A percentile compares a stretch with the other conserved stretches of the same genome.
These are phyloP conservation scores for Melastoma candidum DNA, from an alignment of 441 rosid genomes.

Conservation along the genomic window DNA sequence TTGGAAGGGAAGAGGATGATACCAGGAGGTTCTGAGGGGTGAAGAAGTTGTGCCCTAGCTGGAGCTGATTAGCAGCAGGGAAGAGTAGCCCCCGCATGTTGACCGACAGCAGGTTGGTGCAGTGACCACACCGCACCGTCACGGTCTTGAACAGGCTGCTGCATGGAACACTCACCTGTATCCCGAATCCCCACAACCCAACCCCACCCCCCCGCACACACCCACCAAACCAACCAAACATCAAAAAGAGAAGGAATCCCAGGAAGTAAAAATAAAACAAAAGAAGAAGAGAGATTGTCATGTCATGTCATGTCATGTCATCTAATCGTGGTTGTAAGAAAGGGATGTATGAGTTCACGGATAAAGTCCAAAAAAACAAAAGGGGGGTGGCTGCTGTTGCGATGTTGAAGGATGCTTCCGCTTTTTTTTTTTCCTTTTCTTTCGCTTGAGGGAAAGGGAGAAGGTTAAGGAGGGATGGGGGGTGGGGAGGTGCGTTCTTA, in stretches of 20 bases:
- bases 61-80: conserved; percentile 64
- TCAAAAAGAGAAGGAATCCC: background rate
- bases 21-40: conserved; percentile 61
- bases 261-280: conserved; percentile 1
- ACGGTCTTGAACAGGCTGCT: conserved; percentile 87
- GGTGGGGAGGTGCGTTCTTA: conserved; percentile 13
- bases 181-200: background rate
- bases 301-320: too few relatives aligned
- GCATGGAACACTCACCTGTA: conserved; percentile 89
- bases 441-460: background rate
- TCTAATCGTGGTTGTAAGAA: background rate
- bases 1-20: background rate
- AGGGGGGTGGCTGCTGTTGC: too few relatives aligned
- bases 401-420: too few relatives aligned
- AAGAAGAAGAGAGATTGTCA: background rate
- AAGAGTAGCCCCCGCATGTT: conserved; percentile 53
- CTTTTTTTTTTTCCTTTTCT: too few relatives aligned
- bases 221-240: too few relatives aligned
- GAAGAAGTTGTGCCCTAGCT: conserved; percentile 55
- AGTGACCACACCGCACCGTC: conserved; percentile 91
- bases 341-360: background rate
- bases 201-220: too few relatives aligned
- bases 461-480: too few relatives aligned
- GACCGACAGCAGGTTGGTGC: conserved; percentile 72
- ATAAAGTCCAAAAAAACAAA: conserved; percentile 1